Percentiles rank a stretch among this genome's conserved stretches.
These are phyloP conservation scores for Pichia sp. DNA, from an alignment of 1,139 yeast genomes.

Conservation along the genomic window DNA sequence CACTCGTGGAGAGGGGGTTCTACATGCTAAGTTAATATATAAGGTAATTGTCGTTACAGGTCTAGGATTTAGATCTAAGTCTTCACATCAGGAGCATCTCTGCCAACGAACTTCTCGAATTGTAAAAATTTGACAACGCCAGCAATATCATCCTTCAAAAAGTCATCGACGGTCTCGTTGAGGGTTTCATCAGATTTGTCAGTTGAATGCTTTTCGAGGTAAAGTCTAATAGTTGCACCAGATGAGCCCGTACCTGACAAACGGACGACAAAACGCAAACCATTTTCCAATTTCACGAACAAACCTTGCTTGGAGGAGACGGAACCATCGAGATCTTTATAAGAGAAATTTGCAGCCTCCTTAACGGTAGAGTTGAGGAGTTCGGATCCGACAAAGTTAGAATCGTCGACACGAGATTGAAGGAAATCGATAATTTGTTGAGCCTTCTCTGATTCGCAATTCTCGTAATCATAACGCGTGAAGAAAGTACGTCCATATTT, in stretches of 20 bases:
- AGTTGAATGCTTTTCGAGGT: conserved; percentile 74
- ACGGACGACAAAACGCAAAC: conserved; percentile 83
- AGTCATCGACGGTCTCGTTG: conserved; percentile 77
- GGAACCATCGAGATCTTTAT: conserved; percentile 92
- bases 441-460: conserved; percentile 74
- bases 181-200: conserved; percentile 43
- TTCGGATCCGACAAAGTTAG: conserved; percentile 36
- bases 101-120: conserved; percentile 69
- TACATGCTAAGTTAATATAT: too few relatives aligned
- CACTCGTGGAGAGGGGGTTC: too few relatives aligned
- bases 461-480: conserved; percentile 92
- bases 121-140: conserved; percentile 62
- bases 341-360: conserved; percentile 84
- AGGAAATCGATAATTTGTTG: conserved; percentile 56
- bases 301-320: conserved; percentile 91
- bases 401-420: conserved; percentile 32
- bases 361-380: conserved; percentile 39
- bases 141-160: conserved; percentile 53
- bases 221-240: conserved; percentile 94
- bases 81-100: conserved; percentile 82
- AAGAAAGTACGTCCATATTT: conserved; percentile 97
- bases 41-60: too few relatives aligned
- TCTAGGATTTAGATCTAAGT: conserved; percentile 41
- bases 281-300: conserved; percentile 72
- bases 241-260: conserved; percentile 97